Evolutionary conservation across 192 early-diverging fungal species (phyloP), one percentile per base, ranked within the genome.

Genomic region (Hyaloraphidium curvatum): DNA sequence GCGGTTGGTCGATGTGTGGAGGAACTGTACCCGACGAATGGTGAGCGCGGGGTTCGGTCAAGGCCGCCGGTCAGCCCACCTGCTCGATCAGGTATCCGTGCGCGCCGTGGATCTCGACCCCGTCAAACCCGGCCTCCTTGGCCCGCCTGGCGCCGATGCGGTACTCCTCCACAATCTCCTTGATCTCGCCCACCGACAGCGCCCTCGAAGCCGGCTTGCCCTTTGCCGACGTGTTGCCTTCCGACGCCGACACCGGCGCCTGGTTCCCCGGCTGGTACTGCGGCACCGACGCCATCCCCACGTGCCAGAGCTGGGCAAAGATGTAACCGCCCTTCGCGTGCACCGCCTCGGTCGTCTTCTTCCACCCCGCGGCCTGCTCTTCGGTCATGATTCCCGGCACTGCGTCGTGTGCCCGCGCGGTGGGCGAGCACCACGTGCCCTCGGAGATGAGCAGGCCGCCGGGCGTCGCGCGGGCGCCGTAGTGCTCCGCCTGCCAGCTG

Each of bases 291-390:
- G 14, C 17, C 11, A 14, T 11, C 11, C 43, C 43, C 9, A 25
- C 25, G 28, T 66, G 62, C 78, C 77, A 80, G 25, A 80, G 53
- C 57, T 80, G 78, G 2, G 59, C 55, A 48, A 56, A 80, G 50
- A 80, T 74, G 57, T 62, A 30, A 13, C 72, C 69, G 14, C 73
- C 75, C 50, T 72, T 62, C 7, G 56, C 64, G 53, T 78, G 71
- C 2, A 78, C 75, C 13, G 71, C 68, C 21, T 72, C 62, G 16
- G 75, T 77, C 29, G 64, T 43, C 39, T 55, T 25, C 53, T 68
- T 72, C 78, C 78, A 80, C 4, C 41, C 60, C 13, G 39, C 53
- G 5, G 66, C 57, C 30, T 74, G 73, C 5, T 62, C 67, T 21
- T 48, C 43, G 43, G 56, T 54, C 31, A 57, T 56, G 5, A 61